Conservation (phyloP, 371 early-diverging fungal genomes). For the Apophysomyces variabilis region DNA sequence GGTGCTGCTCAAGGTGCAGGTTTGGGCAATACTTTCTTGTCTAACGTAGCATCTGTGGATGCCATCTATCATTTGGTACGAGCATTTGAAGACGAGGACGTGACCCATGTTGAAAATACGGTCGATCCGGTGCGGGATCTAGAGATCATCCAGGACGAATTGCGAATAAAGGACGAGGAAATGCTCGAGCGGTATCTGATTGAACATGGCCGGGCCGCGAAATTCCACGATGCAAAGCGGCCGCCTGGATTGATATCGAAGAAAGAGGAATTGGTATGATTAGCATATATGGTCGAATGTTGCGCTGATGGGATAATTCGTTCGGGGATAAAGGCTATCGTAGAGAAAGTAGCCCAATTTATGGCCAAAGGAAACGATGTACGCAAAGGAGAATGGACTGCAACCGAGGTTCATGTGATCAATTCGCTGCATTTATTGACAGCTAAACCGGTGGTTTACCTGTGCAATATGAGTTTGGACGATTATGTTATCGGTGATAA, state of each 20-base stretch:
- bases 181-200: slow-evolving; percentile 60
- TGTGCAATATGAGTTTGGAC: slow-evolving; percentile 83
- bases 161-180: slow-evolving; percentile 89
- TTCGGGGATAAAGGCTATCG: slow-evolving; percentile 21
- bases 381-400: slow-evolving; percentile 48
- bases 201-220: slow-evolving; percentile 49
- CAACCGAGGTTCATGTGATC: slow-evolving; percentile 68
- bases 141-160: slow-evolving; percentile 88
- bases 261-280: slow-evolving; percentile 78
- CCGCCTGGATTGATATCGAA: slow-evolving; percentile 75
- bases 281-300: too few species aligned
- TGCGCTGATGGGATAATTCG: too few species aligned
- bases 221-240: slow-evolving; percentile 68
- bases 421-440: slow-evolving; percentile 86
- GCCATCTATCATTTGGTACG: slow-evolving; percentile 93
- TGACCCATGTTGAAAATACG: slow-evolving; percentile 90
- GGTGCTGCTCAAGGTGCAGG: slow-evolving; percentile 84
- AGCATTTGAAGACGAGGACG: slow-evolving; percentile 83
- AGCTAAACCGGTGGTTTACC: slow-evolving; percentile 93
- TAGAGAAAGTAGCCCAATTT: slow-evolving; percentile 53
- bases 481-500: slow-evolving; percentile 73
- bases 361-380: slow-evolving; percentile 48
- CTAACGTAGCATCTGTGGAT: slow-evolving; percentile 90
- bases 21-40: slow-evolving; percentile 92
- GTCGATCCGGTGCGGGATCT: slow-evolving; percentile 92